phyloP scores from a whole-genome alignment of 2,329 filamentous ascomycete species.

The Aspergillaceae sp. region DNA sequence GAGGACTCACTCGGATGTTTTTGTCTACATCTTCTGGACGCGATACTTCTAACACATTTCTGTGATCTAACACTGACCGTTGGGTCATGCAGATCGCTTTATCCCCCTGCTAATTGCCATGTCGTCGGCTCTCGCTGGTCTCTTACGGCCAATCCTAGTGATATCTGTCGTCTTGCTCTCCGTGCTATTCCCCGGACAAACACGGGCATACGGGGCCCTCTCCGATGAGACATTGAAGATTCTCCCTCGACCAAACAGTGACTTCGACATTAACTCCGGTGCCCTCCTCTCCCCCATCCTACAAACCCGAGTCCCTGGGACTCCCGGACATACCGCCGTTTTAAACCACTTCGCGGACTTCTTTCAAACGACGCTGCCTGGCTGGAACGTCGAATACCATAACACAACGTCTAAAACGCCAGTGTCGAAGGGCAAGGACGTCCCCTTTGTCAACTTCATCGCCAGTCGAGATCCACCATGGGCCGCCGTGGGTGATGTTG shows the following conservation, averaged over 20 bases:
- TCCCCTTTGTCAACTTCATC: slow-evolving; percentile 83
- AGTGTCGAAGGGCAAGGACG: slow-evolving; percentile 56
- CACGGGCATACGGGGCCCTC: slow-evolving; percentile 49
- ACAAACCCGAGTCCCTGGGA: slow-evolving; percentile 79
- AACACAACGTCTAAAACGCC: slow-evolving; percentile 86
- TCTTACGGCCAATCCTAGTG: slow-evolving; percentile 16
- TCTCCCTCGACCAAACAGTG: slow-evolving; percentile 62
- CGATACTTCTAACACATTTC: too few relatives aligned
- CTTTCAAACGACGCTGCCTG: slow-evolving; percentile 64
- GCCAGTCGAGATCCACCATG: slow-evolving; percentile 83
- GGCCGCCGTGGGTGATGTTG: slow-evolving; percentile 63
- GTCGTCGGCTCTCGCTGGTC: slow-evolving; percentile 20
- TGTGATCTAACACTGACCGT: too few relatives aligned
- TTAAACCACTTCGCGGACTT: slow-evolving; percentile 78
- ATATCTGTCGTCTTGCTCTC: slow-evolving; percentile 18
- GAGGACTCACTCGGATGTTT: too few relatives aligned
- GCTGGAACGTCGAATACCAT: slow-evolving; percentile 74
- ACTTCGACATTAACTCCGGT: slow-evolving; percentile 71
- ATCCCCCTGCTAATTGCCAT: slow-evolving; percentile 11
- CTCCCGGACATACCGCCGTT: slow-evolving; percentile 61
- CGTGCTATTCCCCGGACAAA: slow-evolving; percentile 14
- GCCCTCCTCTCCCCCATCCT: slow-evolving; percentile 77
- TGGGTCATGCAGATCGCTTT: slow-evolving; percentile 1
- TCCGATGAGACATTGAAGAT: slow-evolving; percentile 65
- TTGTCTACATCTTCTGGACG: too few relatives aligned